Evolutionary conservation across 345 rosid genomes (phyloP), one percentile per base, ranked within the genome.

Genomic region (Euphorbia pulcherrima): DNA sequence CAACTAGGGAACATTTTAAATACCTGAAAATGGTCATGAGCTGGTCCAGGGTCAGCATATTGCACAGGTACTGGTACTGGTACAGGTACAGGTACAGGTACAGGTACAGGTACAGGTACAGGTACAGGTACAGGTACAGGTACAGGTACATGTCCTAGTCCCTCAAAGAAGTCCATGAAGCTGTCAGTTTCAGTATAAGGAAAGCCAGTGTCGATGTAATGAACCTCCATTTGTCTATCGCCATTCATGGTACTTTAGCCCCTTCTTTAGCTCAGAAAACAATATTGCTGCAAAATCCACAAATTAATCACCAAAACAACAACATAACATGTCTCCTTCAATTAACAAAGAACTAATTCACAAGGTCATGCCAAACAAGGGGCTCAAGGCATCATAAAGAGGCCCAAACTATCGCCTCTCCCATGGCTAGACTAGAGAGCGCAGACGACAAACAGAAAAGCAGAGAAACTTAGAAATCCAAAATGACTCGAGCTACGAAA

Each of bases 1-100:
- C 3, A 53, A 46, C n/a, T 26, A 13, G 7, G 29, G 24, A 17
- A 35, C 8, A 21, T 30, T 12, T 39, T 54, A n/a, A 70, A 26
- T 72, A 87, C 92, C 87, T 84, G 92, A 73, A 87, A 86, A 83
- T 85, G 92, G 72, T 80, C 81, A 69, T 71, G 80, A 68, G 77
- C 59, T 13, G 81, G 72, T 70, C 60, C 83, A 26, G 76, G 35
- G 40, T 72, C 77, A 67, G 74, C 24, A 57, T 82, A 81, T 71
- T 71, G 72, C 29, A 62, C 66, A 2, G 89, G 89, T 50, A 64
- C 76, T 28, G 77, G 83, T 5, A 80, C 48, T 66, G 77, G 47
- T 27, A 62, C 66, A 2, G 89, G 72, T 26, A 62, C 66, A 2
- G 89, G 72, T 26, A 62, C 66, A 2, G 89, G 72, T 26, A 62